Evolutionary conservation across 805 yeast species (phyloP).

Genomic region (Yarrowia alimentaria): DNA sequence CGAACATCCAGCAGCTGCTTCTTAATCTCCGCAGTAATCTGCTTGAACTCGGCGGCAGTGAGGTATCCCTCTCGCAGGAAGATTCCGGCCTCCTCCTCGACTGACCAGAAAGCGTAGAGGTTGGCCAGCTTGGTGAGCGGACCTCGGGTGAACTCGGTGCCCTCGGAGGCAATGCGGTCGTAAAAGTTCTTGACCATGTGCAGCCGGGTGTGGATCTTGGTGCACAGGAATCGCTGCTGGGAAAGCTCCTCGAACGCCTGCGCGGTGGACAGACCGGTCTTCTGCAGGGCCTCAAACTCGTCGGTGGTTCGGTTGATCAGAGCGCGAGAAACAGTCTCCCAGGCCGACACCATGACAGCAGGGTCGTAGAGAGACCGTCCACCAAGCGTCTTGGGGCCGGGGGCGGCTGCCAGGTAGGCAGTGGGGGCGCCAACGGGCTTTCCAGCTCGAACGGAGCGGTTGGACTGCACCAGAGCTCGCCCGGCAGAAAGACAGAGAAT

Average conservation of each 20-base stretch:
- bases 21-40: slow-evolving; percentile 46
- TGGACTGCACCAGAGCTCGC: slow-evolving; percentile 61
- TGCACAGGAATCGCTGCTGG: slow-evolving; percentile 44
- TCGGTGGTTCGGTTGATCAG: slow-evolving; percentile 39
- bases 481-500: slow-evolving; percentile 81
- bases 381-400: slow-evolving; percentile 29
- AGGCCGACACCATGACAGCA: slow-evolving; percentile 37
- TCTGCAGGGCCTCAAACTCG: slow-evolving; percentile 32
- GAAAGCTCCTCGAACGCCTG: slow-evolving; percentile 44
- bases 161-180: slow-evolving; percentile 38
- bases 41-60: slow-evolving; percentile 48
- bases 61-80: slow-evolving; percentile 66
- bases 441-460: slow-evolving; percentile 43
- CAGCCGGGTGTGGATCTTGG: slow-evolving; percentile 43
- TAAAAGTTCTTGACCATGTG: slow-evolving; percentile 43
- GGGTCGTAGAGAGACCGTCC: slow-evolving; percentile 35
- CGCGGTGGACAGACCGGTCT: slow-evolving; percentile 34
- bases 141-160: slow-evolving; percentile 46
- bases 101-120: slow-evolving; percentile 61
- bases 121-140: slow-evolving; percentile 55
- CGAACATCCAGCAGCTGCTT: slow-evolving; percentile 53
- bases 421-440: slow-evolving; percentile 47
- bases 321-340: slow-evolving; percentile 41
- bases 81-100: slow-evolving; percentile 69
- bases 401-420: slow-evolving; percentile 41